phyloP scores from a whole-genome alignment of 2,329 filamentous ascomycete genomes.

The Xylaria sp. region DNA sequence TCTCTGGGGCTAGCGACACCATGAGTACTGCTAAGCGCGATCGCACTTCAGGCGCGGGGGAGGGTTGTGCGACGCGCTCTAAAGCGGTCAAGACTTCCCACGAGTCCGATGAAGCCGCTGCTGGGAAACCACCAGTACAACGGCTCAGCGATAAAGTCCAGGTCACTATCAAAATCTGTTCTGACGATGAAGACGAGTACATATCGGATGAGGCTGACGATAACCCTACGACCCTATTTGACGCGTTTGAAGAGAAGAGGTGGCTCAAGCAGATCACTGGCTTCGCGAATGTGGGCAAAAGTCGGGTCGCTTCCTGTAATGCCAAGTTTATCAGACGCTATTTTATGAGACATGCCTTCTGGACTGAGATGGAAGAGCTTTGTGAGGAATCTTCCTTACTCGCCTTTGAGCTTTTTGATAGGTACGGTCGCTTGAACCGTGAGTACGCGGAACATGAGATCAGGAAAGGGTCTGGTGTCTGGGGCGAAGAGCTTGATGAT shows the following conservation, averaged over 20 bases:
- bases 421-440: slow-evolving; percentile 50
- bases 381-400: slow-evolving; percentile 35
- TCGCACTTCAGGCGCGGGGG: neutral
- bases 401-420: slow-evolving; percentile 52
- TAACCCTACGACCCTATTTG: neutral
- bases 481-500: slow-evolving; percentile 46
- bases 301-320: slow-evolving; percentile 9
- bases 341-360: slow-evolving; percentile 42
- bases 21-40: slow-evolving; percentile 18
- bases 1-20: slow-evolving; percentile 3
- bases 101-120: neutral
- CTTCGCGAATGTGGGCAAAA: slow-evolving; percentile 13
- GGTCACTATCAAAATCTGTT: slow-evolving; percentile 1
- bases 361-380: slow-evolving; percentile 48
- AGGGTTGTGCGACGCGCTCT: too few relatives aligned
- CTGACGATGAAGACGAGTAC: neutral
- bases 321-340: slow-evolving; percentile 30
- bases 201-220: neutral
- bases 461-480: slow-evolving; percentile 45
- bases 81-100: too few relatives aligned
- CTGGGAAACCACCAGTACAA: slow-evolving; percentile 9
- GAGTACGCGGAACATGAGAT: slow-evolving; percentile 47
- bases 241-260: neutral
- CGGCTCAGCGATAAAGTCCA: neutral
- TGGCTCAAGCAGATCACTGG: slow-evolving; percentile 7